Percentiles rank a stretch among this genome's conserved stretches.
These are phyloP conservation scores for Lactarius vividus DNA, from an alignment of 768 basidiomycete genomes.

Conservation along the genomic window DNA sequence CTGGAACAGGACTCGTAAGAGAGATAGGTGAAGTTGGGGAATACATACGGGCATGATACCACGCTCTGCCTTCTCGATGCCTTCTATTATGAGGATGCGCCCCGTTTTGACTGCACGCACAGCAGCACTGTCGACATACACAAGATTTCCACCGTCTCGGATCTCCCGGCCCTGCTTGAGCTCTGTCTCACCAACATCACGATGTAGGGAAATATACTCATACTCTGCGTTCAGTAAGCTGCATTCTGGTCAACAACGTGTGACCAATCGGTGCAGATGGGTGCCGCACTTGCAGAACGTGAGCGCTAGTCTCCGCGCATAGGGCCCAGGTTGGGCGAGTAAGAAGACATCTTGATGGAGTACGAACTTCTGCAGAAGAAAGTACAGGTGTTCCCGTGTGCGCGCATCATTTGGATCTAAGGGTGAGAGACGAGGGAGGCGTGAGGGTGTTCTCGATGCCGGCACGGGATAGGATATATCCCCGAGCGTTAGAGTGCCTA, in stretches of 20 bases:
- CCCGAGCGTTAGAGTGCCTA: constrained; percentile 58
- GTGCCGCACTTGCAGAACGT: constrained; percentile 56
- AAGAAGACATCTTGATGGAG: constrained; percentile 68
- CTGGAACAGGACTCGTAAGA: constrained; percentile 10
- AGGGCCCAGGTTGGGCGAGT: constrained; percentile 64
- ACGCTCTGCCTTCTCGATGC: constrained; percentile 69
- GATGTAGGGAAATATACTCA: constrained; percentile 63
- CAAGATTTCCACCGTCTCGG: constrained; percentile 54
- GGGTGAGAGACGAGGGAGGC: constrained; percentile 46
- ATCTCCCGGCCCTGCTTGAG: constrained; percentile 71
- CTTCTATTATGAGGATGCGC: constrained; percentile 62
- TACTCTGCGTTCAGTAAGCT: constrained; percentile 66
- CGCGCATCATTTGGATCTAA: constrained; percentile 52
- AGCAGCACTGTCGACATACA: constrained; percentile 67
- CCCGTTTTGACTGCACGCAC: constrained; percentile 66
- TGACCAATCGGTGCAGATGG: not conserved
- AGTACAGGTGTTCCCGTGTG: constrained; percentile 58
- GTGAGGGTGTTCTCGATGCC: constrained; percentile 44
- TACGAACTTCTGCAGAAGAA: constrained; percentile 65
- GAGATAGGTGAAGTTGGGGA: not conserved
- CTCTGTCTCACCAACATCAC: constrained; percentile 71
- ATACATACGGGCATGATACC: constrained; percentile 65
- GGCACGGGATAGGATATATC: constrained; percentile 56
- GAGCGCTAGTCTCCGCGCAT: constrained; percentile 58
- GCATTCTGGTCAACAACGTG: constrained; percentile 2